A percentile compares a stretch with the other conserved stretches of the same genome.
Evolutionary conservation across 495 filamentous ascomycete species (phyloP).

Genomic region (Lasiosphaeriaceae sp.): DNA sequence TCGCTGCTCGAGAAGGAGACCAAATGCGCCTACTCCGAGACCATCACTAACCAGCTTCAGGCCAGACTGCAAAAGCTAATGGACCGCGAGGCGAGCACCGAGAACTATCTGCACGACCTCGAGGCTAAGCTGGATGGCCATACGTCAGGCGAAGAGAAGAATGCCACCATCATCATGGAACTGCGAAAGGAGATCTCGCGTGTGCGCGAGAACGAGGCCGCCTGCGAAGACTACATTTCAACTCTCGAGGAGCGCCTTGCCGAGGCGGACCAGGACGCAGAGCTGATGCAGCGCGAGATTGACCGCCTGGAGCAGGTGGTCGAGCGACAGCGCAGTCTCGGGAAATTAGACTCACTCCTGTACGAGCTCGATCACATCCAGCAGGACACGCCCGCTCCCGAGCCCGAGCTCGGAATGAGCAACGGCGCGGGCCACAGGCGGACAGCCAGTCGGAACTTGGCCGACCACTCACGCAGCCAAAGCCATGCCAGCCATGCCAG

Average conservation of each 20-base stretch:
- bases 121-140: slow-evolving; percentile 86
- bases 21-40: slow-evolving; percentile 86
- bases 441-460: slow-evolving; percentile 34
- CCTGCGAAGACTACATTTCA: slow-evolving; percentile 93
- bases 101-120: slow-evolving; percentile 86
- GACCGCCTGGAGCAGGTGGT: slow-evolving; percentile 91
- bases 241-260: slow-evolving; percentile 94
- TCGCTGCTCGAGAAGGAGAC: slow-evolving; percentile 88
- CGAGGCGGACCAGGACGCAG: slow-evolving; percentile 92
- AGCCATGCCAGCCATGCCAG: slow-evolving; percentile 49
- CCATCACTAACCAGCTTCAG: slow-evolving; percentile 85
- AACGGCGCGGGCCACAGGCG: slow-evolving; percentile 44
- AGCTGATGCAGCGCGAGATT: slow-evolving; percentile 94
- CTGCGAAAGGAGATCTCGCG: slow-evolving; percentile 86
- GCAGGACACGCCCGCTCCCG: slow-evolving; percentile 46
- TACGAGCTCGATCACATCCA: slow-evolving; percentile 84
- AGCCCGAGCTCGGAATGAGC: slow-evolving; percentile 26
- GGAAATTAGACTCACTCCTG: slow-evolving; percentile 87
- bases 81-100: slow-evolving; percentile 84
- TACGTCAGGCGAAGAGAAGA: slow-evolving; percentile 89
- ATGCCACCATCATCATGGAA: slow-evolving; percentile 75
- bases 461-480: slow-evolving; percentile 48
- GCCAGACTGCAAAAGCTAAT: slow-evolving; percentile 80
- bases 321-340: slow-evolving; percentile 90
- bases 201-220: slow-evolving; percentile 84